Percentiles rank a stretch among this genome's conserved stretches.
Evolutionary conservation across 2,329 filamentous ascomycete species (phyloP).

Genomic region (Emmonsiellopsis sp.): DNA sequence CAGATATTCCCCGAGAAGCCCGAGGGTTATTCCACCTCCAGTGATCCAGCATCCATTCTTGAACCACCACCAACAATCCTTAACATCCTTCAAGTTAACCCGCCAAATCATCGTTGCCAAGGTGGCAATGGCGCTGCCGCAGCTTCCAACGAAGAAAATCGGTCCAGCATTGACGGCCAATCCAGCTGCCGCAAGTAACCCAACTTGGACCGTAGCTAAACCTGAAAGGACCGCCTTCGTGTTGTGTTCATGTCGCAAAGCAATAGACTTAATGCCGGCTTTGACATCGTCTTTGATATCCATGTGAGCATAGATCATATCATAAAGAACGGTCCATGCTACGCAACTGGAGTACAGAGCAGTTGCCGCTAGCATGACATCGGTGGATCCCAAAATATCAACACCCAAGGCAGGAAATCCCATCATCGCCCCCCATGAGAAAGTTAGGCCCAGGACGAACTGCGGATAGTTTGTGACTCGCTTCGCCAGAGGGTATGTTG

Average conservation of each 20-base stretch:
- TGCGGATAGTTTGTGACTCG: slow-evolving; percentile 47
- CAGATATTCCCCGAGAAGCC: slow-evolving; percentile 48
- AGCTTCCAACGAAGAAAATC: slow-evolving; percentile 49
- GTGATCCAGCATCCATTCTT: slow-evolving; percentile 54
- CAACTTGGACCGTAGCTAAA: slow-evolving; percentile 32
- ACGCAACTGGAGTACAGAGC: slow-evolving; percentile 40
- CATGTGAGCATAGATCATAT: slow-evolving; percentile 46
- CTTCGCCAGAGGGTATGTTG: slow-evolving; percentile 45
- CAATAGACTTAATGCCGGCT: slow-evolving; percentile 44
- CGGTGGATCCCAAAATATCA: slow-evolving; percentile 32
- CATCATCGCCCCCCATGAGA: slow-evolving; percentile 44
- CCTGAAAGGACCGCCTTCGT: slow-evolving; percentile 36
- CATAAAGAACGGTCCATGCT: slow-evolving; percentile 42
- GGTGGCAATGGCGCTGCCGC: slow-evolving; percentile 47
- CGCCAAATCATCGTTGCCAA: slow-evolving; percentile 51
- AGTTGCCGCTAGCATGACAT: slow-evolving; percentile 28
- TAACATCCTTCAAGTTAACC: slow-evolving; percentile 48
- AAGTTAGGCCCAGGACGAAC: slow-evolving; percentile 42
- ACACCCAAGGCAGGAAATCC: slow-evolving; percentile 38
- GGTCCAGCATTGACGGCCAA: slow-evolving; percentile 46
- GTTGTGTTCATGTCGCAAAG: slow-evolving; percentile 39
- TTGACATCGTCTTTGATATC: slow-evolving; percentile 43
- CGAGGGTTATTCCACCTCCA: slow-evolving; percentile 49
- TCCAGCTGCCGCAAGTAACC: slow-evolving; percentile 36
- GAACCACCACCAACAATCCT: slow-evolving; percentile 58